Conservation (phyloP, 1,284 basidiomycete genomes). For the Apiotrichum domesticum region DNA sequence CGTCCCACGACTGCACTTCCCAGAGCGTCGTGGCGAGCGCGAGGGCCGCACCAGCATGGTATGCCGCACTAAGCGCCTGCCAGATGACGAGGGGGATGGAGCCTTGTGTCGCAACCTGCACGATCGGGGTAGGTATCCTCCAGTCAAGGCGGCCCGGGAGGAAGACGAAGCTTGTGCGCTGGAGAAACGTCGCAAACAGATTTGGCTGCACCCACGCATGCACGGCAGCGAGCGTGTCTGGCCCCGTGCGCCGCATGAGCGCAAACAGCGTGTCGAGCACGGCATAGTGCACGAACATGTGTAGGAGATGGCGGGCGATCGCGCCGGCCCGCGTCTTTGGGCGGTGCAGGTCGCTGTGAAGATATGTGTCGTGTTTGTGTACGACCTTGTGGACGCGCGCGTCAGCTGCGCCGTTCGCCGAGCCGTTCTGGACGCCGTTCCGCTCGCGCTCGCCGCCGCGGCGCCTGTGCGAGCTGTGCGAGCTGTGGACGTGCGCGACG, state of each 20-base stretch:
- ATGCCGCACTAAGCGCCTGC: slow-evolving; percentile 30
- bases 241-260: slow-evolving; percentile 25
- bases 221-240: slow-evolving; percentile 17
- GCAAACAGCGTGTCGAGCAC: slow-evolving; percentile 29
- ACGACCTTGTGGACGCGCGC: neutral
- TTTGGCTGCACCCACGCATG: neutral
- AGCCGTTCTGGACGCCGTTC: neutral
- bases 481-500: neutral
- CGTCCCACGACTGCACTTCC: slow-evolving; percentile 37
- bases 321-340: slow-evolving; percentile 21
- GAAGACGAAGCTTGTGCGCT: slow-evolving; percentile 18
- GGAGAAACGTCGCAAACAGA: slow-evolving; percentile 14
- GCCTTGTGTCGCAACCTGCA: slow-evolving; percentile 19
- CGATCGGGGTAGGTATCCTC: slow-evolving; percentile 8
- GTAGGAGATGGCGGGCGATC: slow-evolving; percentile 22
- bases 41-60: slow-evolving; percentile 29
- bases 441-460: too few relatives aligned
- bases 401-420: neutral
- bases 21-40: slow-evolving; percentile 20
- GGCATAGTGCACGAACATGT: slow-evolving; percentile 20
- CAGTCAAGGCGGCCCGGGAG: slow-evolving; percentile 23
- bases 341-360: neutral
- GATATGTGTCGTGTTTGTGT: slow-evolving; percentile 2
- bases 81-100: slow-evolving; percentile 27
- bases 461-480: neutral